Evolutionary conservation across 768 basidiomycete species (phyloP).

Genomic region (Pleurotus tuoliensis): DNA sequence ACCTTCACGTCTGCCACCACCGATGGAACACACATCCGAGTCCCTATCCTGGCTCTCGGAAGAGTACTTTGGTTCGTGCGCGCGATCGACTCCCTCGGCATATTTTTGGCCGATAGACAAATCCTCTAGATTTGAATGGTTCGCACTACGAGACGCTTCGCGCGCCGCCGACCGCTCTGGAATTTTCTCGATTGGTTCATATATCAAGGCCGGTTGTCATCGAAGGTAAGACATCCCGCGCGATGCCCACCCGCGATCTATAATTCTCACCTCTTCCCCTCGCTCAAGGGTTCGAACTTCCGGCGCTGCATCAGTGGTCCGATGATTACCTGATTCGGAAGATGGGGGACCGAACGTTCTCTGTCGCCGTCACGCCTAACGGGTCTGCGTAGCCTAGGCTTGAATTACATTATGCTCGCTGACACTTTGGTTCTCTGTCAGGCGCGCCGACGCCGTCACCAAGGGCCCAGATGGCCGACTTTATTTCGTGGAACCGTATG

Average conservation of each 20-base stretch:
- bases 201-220: constrained; percentile 59
- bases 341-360: constrained; percentile 54
- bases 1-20: too few species aligned
- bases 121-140: constrained; percentile 39
- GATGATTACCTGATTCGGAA: constrained; percentile 53
- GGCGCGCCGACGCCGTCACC: constrained; percentile 75
- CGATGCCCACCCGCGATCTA: neutral
- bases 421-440: constrained; percentile 23
- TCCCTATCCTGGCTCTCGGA: constrained; percentile 27
- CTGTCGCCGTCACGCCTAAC: constrained; percentile 80
- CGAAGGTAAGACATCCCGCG: constrained; percentile 39
- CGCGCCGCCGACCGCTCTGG: constrained; percentile 39
- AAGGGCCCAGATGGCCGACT: constrained; percentile 44
- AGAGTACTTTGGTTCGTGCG: constrained; percentile 21
- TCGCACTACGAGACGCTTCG: constrained; percentile 30
- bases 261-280: neutral
- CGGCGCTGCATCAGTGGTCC: constrained; percentile 58
- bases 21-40: neutral
- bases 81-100: neutral
- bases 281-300: constrained; percentile 41
- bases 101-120: neutral
- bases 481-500: constrained; percentile 76
- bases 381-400: constrained; percentile 46
- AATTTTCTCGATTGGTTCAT: constrained; percentile 47
- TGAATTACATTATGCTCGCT: neutral